A percentile compares a stretch with the other conserved stretches of the same genome.
phyloP scores from a whole-genome alignment of 1,284 basidiomycete species.

The Trametes polyzona region DNA sequence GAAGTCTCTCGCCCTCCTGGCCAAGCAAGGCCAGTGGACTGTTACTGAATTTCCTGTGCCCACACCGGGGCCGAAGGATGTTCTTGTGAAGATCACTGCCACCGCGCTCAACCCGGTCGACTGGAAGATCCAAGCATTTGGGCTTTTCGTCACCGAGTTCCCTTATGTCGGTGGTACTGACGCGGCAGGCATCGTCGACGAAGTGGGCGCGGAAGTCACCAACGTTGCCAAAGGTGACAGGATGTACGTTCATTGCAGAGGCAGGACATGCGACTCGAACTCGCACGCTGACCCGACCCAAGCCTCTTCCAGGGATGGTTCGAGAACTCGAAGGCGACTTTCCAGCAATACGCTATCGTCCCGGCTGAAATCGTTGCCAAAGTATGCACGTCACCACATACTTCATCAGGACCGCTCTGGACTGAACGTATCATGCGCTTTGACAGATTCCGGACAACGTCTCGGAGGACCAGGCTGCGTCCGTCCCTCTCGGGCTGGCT shows the following conservation, averaged over 20 bases:
- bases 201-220: constrained; percentile 46
- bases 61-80: constrained; percentile 31
- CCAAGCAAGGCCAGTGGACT: constrained; percentile 15
- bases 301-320: constrained; percentile 34
- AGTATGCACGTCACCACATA: constrained; percentile 19
- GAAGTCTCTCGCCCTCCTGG: constrained; percentile 17
- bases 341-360: constrained; percentile 40
- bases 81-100: constrained; percentile 41
- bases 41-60: constrained; percentile 9
- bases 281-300: not conserved
- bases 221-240: constrained; percentile 50
- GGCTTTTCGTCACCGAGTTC: constrained; percentile 30
- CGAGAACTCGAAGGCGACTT: constrained; percentile 27
- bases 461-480: constrained; percentile 35
- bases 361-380: constrained; percentile 35
- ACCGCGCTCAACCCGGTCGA: constrained; percentile 43
- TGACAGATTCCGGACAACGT: constrained; percentile 37
- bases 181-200: constrained; percentile 49
- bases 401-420: too few relatives aligned
- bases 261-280: not conserved
- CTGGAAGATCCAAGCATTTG: constrained; percentile 41
- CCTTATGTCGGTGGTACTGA: constrained; percentile 51
- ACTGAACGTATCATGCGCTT: too few relatives aligned
- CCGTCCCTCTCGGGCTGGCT: constrained; percentile 35
- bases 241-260: constrained; percentile 39